These are phyloP conservation scores for Wolfiporia cocos DNA, from an alignment of 1,284 basidiomycete genomes.

Conservation along the genomic window DNA sequence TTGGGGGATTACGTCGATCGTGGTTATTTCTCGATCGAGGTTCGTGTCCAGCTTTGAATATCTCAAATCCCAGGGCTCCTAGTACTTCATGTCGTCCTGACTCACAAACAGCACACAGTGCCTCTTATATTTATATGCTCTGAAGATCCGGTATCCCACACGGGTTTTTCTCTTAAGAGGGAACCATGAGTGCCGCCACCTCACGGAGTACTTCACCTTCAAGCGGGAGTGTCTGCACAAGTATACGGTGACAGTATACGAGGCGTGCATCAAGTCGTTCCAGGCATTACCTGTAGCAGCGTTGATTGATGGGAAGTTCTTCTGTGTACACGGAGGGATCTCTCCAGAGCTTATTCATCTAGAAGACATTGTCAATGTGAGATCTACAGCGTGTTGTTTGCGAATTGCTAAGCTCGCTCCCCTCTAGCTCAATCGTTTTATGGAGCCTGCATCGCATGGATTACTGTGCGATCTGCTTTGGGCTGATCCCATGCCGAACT, in stretches of 20 bases:
- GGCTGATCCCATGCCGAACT: slow-evolving; percentile 78
- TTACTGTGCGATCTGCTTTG: slow-evolving; percentile 94
- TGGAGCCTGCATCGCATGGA: slow-evolving; percentile 91
- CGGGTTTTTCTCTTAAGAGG: slow-evolving; percentile 23
- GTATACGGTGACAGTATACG: slow-evolving; percentile 83
- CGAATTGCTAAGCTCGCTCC: slow-evolving; percentile 4
- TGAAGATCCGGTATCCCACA: slow-evolving; percentile 26
- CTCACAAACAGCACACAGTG: slow-evolving; percentile 12
- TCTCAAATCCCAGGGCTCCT: too few relatives aligned
- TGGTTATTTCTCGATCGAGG: slow-evolving; percentile 94
- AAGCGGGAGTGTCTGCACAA: slow-evolving; percentile 66
- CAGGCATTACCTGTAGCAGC: slow-evolving; percentile 89
- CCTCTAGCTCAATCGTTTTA: slow-evolving; percentile 79
- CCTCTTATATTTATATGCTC: slow-evolving; percentile 21
- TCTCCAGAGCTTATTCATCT: slow-evolving; percentile 85
- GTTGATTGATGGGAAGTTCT: slow-evolving; percentile 93
- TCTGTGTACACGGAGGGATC: slow-evolving; percentile 97
- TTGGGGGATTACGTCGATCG: slow-evolving; percentile 98
- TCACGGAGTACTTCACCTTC: slow-evolving; percentile 29
- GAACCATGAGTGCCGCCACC: slow-evolving; percentile 27
- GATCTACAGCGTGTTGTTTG: slow-evolving; percentile 13
- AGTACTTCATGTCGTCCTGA: too few relatives aligned
- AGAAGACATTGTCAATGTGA: slow-evolving; percentile 72
- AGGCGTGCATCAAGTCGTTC: slow-evolving; percentile 90
- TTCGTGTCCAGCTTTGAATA: slow-evolving; percentile 31